Evolutionary conservation across 768 basidiomycete species (phyloP), one percentile per base, ranked within the genome.

Genomic region (Boletus sp.): DNA sequence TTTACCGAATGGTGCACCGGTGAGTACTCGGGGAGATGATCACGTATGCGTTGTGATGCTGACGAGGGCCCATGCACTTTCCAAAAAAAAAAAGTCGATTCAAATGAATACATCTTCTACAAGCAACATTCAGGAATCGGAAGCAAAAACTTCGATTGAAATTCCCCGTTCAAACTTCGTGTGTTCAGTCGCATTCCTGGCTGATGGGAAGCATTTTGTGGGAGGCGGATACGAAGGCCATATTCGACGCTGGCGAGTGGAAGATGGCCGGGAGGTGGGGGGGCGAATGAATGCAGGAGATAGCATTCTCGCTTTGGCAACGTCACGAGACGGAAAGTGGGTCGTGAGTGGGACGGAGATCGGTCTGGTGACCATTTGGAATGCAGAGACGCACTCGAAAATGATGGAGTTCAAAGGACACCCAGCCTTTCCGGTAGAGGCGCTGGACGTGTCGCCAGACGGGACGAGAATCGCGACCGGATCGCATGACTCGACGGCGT

Each of bases 361-460:
- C 4, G 60, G 57, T 20, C 5, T 3, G 28, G 46, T 65, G 8
- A 18, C 0, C 2, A 39, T 64, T 1, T 61, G 59, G 60, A 20
- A 56, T 15, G 28, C 35, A 4, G 36, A 54, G 39, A 52, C 30
- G 1, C 52, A 50, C 17, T n/a, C n/a, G 0, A 54, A 50, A 11
- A 17, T 24, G 44, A 35, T 9, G 10, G 48, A 54, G 29, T 50
- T 64, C 29, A 15, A 17, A 14, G 49, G 30, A 10, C 61, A 63
- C 30, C 37, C 44, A 5, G 7, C 2, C 11, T 47, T 20, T 20
- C 12, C 47, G 17, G 14, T 45, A 4, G 36, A 28, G 40, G 15
- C 47, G 3, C 10, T 62, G 9, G 64, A 65, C 32, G 24, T 62
- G 10, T 65, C 64, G 0, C 55, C 55, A 5, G 60, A 65, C n/a